These are phyloP conservation scores for Apophysomyces sp. DNA, from an alignment of 371 early-diverging fungal species.

Conservation along the genomic window DNA sequence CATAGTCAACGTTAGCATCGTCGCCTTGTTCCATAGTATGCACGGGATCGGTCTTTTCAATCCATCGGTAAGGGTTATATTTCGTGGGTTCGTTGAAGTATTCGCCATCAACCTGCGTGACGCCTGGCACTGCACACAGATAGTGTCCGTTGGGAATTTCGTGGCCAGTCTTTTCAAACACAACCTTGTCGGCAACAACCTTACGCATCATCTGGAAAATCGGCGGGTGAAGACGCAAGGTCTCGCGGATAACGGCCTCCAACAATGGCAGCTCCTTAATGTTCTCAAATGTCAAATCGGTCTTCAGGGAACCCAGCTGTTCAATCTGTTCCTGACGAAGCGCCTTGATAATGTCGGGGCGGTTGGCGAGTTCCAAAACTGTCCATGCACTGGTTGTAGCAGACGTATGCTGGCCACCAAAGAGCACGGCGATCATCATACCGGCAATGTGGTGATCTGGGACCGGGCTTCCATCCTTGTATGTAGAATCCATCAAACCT, in stretches of 20 bases:
- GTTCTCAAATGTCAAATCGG: conserved; percentile 71
- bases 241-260: conserved; percentile 86
- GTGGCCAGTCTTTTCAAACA: conserved; percentile 69
- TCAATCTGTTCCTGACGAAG: conserved; percentile 67
- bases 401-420: conserved; percentile 97
- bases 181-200: conserved; percentile 66
- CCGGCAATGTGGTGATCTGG: conserved; percentile 85
- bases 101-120: conserved; percentile 77
- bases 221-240: conserved; percentile 92
- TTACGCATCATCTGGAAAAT: conserved; percentile 93
- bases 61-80: conserved; percentile 86
- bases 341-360: conserved; percentile 63
- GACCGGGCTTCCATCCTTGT: conserved; percentile 82
- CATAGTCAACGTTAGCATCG: conserved; percentile 80
- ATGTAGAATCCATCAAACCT: conserved; percentile 80
- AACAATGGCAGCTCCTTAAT: conserved; percentile 75
- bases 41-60: conserved; percentile 47
- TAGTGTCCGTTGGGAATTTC: conserved; percentile 90
- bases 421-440: conserved; percentile 94
- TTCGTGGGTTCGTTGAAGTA: conserved; percentile 77
- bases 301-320: conserved; percentile 57
- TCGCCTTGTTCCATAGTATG: conserved; percentile 52
- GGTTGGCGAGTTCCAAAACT: conserved; percentile 80
- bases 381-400: conserved; percentile 95
- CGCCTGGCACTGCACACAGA: conserved; percentile 82